Base-by-base conservation (phyloP, 208 protist species). In the Porcisia deanei region DNA sequence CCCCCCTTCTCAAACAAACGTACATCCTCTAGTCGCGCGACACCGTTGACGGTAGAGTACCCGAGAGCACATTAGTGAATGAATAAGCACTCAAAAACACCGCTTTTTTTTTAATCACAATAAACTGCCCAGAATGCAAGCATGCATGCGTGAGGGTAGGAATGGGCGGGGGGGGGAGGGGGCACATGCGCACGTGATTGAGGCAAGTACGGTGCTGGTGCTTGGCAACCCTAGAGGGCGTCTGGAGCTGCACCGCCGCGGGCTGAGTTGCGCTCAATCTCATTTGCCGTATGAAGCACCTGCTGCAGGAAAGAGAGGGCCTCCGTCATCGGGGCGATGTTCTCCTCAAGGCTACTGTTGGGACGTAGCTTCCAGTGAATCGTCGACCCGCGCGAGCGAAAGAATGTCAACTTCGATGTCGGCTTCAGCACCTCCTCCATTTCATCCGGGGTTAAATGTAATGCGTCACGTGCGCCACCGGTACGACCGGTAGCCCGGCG, bases 351-450 rank as follows among this genome's bases (percentile, higher is more conserved):
- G 47, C 80, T 90, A 66, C 76, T 80, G 57, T 84, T 88, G 12
- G 87, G 88, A 0, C 86, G 84, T 55, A 94, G 78, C 80, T 94
- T 94, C 90, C 92, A 96, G 75, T 96, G 92, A 67, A 96, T 87
- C 1, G 83, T 91, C 1, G 85, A 90, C 34, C 88, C 88, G 71
- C 87, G 85, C 5, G 88, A 93, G 41, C 86, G 87, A 74, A 93
- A 94, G 80, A 93, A 93, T 37, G 88, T 94, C 34, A 96, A 78
- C 73, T 93, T 93, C 54, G 88, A 90, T 9, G 87, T 82, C 37
- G 91, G 91, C 61, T 83, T 84, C 66, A 88, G 72, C 41, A 85
- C 73, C 69, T 89, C 82, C 39, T 63, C 68, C 73, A 93, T 91
- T 41, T 80, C 73, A n/a, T 78, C 75, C 3, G 77, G 82, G 7